Base-by-base conservation (phyloP, 2,329 filamentous ascomycete genomes). In the Sporothrix brasiliensis region DNA sequence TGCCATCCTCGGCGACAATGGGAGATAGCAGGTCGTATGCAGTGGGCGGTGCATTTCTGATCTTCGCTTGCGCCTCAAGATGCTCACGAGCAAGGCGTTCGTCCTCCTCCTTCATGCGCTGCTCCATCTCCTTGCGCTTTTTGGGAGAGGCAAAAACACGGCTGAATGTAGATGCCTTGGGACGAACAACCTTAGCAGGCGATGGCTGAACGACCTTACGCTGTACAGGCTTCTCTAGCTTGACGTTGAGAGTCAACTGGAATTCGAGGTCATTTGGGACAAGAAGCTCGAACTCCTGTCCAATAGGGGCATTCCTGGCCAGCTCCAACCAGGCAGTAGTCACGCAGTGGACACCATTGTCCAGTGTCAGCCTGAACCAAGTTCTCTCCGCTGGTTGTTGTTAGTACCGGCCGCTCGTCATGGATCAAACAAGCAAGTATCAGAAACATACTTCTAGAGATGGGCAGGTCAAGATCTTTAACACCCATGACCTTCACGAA, bases 401-500 rank as follows among this genome's bases (percentile, higher is more conserved):
- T 71, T 72, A 74, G 73, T 16, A 30, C 21, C 14, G 21, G 5
- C 13, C 19, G 44, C 34, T 16, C 39, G 21, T 7, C 52, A 30
- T 3, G 19, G 3, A 4, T 27, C n/a, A 53, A 16, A 10, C 13
- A n/a, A 30, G 2, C 24, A 56, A 47, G 16, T 0, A 13, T 44
- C 11, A 39, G n/a, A 14, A 16, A 80, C 91, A 85, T 86, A 95
- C 93, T 94, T 82, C 90, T 92, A 44, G 95, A 94, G 69, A 99
- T 83, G 27, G 95, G 94, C 56, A 98, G 84, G 77, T 97, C 94
- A 50, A 99, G 86, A 76, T 98, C 94, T 79, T 98, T 98, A 74
- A 98, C 93, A 58, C 94, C 94, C 79, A 98, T 91, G n/a, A 99
- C 95, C 83, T 99, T 99, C 74, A 99, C 94, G 76, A 99, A 99